phyloP scores from a whole-genome alignment of 106 monocot genomes.

The Dendrobium catenatum region DNA sequence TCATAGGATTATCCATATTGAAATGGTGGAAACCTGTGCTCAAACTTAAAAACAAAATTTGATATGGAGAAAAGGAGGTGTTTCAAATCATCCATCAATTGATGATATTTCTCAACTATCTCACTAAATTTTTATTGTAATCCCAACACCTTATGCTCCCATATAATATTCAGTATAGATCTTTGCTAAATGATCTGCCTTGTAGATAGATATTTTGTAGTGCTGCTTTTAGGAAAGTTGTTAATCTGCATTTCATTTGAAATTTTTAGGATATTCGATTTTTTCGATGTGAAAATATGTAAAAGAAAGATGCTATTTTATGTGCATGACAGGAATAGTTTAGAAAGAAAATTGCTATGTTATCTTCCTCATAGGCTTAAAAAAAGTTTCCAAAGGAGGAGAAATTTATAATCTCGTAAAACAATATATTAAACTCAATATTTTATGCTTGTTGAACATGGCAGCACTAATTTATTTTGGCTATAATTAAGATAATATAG shows the following conservation, averaged over 20 bases:
- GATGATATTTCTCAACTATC: slow-evolving; percentile 1
- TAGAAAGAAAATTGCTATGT: too few relatives aligned
- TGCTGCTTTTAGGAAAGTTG: too few relatives aligned
- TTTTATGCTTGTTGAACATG: too few relatives aligned
- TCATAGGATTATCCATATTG: slow-evolving; percentile 13
- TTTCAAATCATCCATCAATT: slow-evolving; percentile 21
- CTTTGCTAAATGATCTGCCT: neutral
- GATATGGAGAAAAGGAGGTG: slow-evolving; percentile 40
- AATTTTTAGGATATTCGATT: too few relatives aligned
- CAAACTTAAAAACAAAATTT: slow-evolving; percentile 30
- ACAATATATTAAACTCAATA: too few relatives aligned
- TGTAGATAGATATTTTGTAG: neutral
- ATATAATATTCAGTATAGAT: neutral
- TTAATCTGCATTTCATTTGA: too few relatives aligned
- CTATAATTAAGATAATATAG: too few relatives aligned
- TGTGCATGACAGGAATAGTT: neutral
- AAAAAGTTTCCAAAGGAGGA: too few relatives aligned
- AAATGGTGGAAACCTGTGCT: slow-evolving; percentile 30
- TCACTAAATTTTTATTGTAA: neutral
- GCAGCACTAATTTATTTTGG: too few relatives aligned
- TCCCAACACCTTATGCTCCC: neutral
- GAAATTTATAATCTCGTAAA: too few relatives aligned
- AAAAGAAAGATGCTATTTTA: neutral
- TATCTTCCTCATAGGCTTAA: too few relatives aligned
- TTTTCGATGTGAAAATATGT: too few relatives aligned